Base-by-base conservation (phyloP, 164 flowering plant genomes). In the Cinnamomum micranthum region DNA sequence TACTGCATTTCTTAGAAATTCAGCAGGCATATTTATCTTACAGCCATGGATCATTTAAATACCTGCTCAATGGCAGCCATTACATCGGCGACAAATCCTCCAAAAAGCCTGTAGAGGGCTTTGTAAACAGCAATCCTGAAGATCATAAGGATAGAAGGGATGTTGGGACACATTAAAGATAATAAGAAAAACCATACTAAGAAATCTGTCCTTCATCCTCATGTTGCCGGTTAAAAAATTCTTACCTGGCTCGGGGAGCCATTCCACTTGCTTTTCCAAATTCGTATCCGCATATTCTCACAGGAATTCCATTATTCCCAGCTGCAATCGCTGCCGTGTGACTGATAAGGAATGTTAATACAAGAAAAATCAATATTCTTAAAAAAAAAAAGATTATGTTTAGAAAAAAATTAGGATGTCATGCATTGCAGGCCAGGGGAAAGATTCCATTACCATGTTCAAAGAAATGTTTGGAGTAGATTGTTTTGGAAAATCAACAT, bases 61-160 rank as follows among this genome's bases (percentile, higher is more conserved):
- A 95, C 99, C 99, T 90, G 94, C 79, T 96, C 99, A 82, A 96
- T 92, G 69, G 99, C 99, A 78, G 98, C 98, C 33, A 96, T 90
- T 1, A 96, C 99, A 88, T 96, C 99, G 9, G 99, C 89, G 70
- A 93, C 92, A 85, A 92, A 96, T 33, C 99, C 99, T 77, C 99
- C 99, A 83, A 96, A 93, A 73, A 90, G 86, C 82, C 95, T 86
- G 87, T 96, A 96, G 33, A 96, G 90, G 35, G 99, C 99, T 81
- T 96, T 96, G 84, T 96, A 96, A 13, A 96, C 99, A 77, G 98
- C 98, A 80, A 96, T 88, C 83, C 99, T 96, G 86, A 63, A 74
- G 55, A 70, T 33, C 47, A 67, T 14, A 31, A 28, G 33, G 20
- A 67, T 17, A 28, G 47, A n/a, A 67, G 28, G 69, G 69, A 55